phyloP scores from a whole-genome alignment of 805 yeast species.

The Starmerella kuoi region DNA sequence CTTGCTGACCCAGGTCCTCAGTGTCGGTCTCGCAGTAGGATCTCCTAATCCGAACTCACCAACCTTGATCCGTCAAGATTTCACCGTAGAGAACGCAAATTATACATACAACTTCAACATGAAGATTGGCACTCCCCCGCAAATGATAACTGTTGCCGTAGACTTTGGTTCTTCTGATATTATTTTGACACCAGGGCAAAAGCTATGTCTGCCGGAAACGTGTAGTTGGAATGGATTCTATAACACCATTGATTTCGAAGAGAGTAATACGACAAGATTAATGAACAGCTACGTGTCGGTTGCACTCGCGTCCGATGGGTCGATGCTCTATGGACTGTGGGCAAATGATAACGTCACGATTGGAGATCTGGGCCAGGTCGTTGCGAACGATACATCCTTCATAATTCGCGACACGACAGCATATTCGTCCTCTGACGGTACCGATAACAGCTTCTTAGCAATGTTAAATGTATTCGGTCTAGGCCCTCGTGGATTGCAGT shows the following conservation, averaged over 20 bases:
- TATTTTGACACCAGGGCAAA: slow-evolving; percentile 5
- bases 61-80: slow-evolving; percentile 5
- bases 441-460: neutral
- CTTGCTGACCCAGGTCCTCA: no score
- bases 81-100: slow-evolving; percentile 2
- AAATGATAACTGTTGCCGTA: slow-evolving; percentile 7
- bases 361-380: neutral
- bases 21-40: neutral
- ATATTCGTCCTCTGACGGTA: neutral
- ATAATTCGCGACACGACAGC: neutral
- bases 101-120: slow-evolving; percentile 6
- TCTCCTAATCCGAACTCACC: neutral
- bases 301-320: slow-evolving; percentile 9
- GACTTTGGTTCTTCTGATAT: slow-evolving; percentile 19
- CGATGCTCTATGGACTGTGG: slow-evolving; percentile 10
- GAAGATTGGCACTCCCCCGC: slow-evolving; percentile 15
- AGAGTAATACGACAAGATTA: neutral
- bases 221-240: slow-evolving; percentile 2
- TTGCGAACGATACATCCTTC: neutral
- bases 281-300: slow-evolving; percentile 3
- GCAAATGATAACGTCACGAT: slow-evolving; percentile 8
- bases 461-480: slow-evolving; percentile 9
- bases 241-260: slow-evolving; percentile 1
- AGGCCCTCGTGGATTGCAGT: slow-evolving; percentile 18
- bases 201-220: neutral